A percentile compares a stretch with the other conserved stretches of the same genome.
Conservation (phyloP, 2,329 filamentous ascomycete genomes). For the Madurella mycetomatis region DNA sequence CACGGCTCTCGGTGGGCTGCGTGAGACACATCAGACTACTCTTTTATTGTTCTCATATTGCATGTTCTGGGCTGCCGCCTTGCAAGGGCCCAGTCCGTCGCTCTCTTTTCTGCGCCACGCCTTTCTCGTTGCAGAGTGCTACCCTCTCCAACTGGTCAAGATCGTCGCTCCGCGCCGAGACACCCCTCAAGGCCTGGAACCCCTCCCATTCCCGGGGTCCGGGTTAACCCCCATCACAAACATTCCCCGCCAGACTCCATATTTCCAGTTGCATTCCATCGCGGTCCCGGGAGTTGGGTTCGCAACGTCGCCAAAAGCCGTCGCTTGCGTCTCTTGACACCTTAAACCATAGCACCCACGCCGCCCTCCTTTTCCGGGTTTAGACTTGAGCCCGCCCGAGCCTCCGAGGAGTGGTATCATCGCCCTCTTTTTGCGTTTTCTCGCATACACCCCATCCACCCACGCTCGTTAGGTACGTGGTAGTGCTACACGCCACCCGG, state of each 20-base stretch:
- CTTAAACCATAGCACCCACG: neutral
- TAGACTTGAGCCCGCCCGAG: neutral
- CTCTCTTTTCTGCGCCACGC: neutral
- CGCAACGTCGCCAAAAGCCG: neutral
- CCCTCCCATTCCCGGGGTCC: constrained; percentile 19
- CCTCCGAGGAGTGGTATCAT: neutral
- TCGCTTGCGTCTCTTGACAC: too few species aligned
- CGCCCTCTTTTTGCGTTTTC: neutral
- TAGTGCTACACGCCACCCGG: too few species aligned
- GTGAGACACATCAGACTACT: constrained; percentile 3
- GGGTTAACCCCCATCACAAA: constrained; percentile 17
- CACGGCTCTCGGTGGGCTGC: neutral
- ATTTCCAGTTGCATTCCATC: constrained; percentile 24
- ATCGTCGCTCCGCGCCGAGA: constrained; percentile 4
- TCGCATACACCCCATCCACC: neutral
- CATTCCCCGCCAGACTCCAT: constrained; percentile 19
- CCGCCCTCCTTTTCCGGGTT: constrained; percentile 2
- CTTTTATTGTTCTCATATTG: constrained; percentile 6
- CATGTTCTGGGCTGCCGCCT: neutral
- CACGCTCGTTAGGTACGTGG: too few species aligned
- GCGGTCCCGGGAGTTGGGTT: constrained; percentile 20
- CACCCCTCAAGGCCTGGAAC: neutral
- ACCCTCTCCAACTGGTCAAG: neutral
- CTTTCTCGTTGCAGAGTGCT: neutral
- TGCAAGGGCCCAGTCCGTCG: too few species aligned